A percentile compares a stretch with the other conserved stretches of the same genome.
These are phyloP conservation scores for Isochrysis galbana DNA, from an alignment of 78 protist genomes.

Conservation along the genomic window DNA sequence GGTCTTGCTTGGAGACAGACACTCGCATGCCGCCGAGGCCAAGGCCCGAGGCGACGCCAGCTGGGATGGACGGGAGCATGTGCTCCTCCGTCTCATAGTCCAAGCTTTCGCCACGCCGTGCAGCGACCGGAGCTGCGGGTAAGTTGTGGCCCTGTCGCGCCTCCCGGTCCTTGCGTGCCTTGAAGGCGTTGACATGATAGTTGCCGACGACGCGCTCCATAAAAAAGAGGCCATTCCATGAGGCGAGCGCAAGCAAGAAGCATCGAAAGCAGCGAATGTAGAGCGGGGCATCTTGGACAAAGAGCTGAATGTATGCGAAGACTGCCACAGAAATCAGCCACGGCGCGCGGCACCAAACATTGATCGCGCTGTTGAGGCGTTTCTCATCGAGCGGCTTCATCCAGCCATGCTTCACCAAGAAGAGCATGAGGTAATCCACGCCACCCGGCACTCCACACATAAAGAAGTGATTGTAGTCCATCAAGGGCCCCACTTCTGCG, in stretches of 20 bases:
- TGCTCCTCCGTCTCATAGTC: too few species aligned
- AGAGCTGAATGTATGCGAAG: not conserved
- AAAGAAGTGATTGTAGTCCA: not conserved
- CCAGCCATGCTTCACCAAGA: not conserved
- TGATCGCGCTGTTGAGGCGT: not conserved
- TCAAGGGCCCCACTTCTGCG: conserved; percentile 9
- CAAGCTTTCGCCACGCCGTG: too few species aligned
- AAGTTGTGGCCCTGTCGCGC: too few species aligned
- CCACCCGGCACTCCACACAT: conserved; percentile 51
- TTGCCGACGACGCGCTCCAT: conserved; percentile 14
- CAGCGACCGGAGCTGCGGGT: too few species aligned
- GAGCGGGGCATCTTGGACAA: not conserved
- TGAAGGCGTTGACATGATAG: not conserved
- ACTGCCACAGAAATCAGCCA: not conserved
- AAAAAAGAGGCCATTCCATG: conserved; percentile 7
- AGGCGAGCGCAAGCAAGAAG: not conserved
- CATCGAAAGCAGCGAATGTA: not conserved
- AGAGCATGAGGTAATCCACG: conserved; percentile 41
- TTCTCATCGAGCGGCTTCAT: conserved; percentile 15
- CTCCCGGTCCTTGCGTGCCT: too few species aligned
- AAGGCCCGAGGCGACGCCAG: too few species aligned
- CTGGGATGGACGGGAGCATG: too few species aligned
- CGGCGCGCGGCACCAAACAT: conserved; percentile 26
- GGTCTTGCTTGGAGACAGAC: too few species aligned
- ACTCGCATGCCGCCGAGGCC: too few species aligned